Evolutionary conservation across 805 yeast species (phyloP).

Genomic region (Wickerhamomyces strasburgensis): DNA sequence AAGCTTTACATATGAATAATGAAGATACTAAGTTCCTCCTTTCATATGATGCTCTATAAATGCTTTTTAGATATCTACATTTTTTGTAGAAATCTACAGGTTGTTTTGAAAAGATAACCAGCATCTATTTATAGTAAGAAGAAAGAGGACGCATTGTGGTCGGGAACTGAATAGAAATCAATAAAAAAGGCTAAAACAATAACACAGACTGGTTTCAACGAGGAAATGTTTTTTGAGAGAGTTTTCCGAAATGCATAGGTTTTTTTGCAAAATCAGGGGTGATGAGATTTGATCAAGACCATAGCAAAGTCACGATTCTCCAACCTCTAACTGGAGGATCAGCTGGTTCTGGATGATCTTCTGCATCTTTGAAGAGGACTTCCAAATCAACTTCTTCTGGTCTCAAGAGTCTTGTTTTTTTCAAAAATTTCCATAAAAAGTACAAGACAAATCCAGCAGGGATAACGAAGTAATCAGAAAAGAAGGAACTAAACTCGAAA

Average conservation of each 20-base stretch:
- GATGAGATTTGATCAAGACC: constrained; percentile 7
- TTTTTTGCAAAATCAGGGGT: background rate
- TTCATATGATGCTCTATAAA: background rate
- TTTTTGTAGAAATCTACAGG: too few relatives aligned
- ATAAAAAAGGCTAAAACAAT: too few relatives aligned
- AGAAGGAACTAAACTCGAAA: constrained; percentile 14
- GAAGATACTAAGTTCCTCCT: background rate
- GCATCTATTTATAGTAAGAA: too few relatives aligned
- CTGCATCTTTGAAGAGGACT: constrained; percentile 26
- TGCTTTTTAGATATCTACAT: background rate
- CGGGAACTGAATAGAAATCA: too few relatives aligned
- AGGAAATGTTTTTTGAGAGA: too few relatives aligned
- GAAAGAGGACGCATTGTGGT: too few relatives aligned
- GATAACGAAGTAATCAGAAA: constrained; percentile 11
- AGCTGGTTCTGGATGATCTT: constrained; percentile 25
- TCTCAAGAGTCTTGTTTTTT: constrained; percentile 27
- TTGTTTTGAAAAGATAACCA: too few relatives aligned
- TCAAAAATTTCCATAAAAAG: constrained; percentile 29
- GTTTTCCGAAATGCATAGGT: too few relatives aligned
- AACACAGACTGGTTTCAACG: too few relatives aligned
- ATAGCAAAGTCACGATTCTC: constrained; percentile 10
- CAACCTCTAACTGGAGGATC: constrained; percentile 11
- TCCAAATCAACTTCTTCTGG: constrained; percentile 38
- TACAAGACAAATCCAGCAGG: constrained; percentile 28
- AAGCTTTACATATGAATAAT: background rate